Evolutionary conservation across 805 yeast genomes (phyloP).

Genomic region (Candida boleticola): DNA sequence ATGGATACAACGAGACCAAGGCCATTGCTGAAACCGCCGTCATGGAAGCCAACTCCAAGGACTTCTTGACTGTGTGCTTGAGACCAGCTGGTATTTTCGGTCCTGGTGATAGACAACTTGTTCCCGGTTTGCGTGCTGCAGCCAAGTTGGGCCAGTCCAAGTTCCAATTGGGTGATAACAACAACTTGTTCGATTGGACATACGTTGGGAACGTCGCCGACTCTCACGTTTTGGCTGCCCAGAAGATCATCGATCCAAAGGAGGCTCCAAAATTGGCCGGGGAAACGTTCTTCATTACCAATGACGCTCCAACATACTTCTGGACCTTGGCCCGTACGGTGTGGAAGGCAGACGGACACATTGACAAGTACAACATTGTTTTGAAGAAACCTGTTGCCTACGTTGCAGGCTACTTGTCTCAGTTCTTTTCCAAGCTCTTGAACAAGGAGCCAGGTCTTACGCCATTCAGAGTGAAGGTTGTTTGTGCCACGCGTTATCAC

Average conservation of each 20-base stretch:
- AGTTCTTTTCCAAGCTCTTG: conserved; percentile 61
- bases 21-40: conserved; percentile 87
- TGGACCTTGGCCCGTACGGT: conserved; percentile 97
- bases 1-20: conserved; percentile 93
- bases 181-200: conserved; percentile 93
- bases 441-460: conserved; percentile 93
- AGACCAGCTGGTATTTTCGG: conserved; percentile 99
- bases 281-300: conserved; percentile 85
- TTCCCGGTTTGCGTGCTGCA: conserved; percentile 86
- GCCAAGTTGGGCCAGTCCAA: conserved; percentile 83
- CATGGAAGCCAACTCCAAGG: conserved; percentile 60
- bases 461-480: conserved; percentile 89
- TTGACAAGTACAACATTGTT: conserved; percentile 66
- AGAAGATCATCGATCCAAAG: conserved; percentile 55
- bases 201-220: conserved; percentile 98
- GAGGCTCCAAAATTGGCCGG: conserved; percentile 61
- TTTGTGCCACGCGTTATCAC: conserved; percentile 92
- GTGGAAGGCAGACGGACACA: conserved; percentile 94
- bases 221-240: conserved; percentile 91
- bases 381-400: conserved; percentile 76
- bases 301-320: conserved; percentile 91
- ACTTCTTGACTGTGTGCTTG: conserved; percentile 75
- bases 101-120: conserved; percentile 96
- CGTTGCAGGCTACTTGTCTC: conserved; percentile 77
- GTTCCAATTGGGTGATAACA: conserved; percentile 92